phyloP scores from a whole-genome alignment of 768 basidiomycete genomes.

The Pholiota conissans region DNA sequence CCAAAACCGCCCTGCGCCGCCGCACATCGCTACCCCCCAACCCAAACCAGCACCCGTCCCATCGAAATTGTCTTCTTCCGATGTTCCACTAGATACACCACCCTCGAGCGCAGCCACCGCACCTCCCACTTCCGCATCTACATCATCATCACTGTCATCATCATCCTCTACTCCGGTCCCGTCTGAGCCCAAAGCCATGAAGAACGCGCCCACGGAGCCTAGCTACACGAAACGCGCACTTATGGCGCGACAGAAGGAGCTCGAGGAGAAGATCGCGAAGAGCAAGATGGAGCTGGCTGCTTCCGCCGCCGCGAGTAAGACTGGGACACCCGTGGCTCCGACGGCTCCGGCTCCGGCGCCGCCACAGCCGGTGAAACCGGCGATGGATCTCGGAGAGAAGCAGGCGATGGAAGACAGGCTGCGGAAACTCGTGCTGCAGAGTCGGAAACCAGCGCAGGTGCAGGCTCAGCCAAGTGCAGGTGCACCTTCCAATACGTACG shows the following conservation, averaged over 20 bases:
- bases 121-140: not conserved
- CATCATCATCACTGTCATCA: not conserved
- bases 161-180: conserved; percentile 20
- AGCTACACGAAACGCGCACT: conserved; percentile 38
- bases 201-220: conserved; percentile 37
- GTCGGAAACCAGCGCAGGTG: conserved; percentile 25
- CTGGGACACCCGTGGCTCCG: not conserved
- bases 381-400: conserved; percentile 23
- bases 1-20: not conserved
- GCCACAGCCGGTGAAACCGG: conserved; percentile 5
- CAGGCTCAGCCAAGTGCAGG: conserved; percentile 1
- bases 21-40: not conserved
- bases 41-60: not conserved
- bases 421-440: conserved; percentile 39
- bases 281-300: conserved; percentile 35
- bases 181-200: conserved; percentile 39
- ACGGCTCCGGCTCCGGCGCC: not conserved
- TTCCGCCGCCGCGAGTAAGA: not conserved
- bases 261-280: conserved; percentile 41
- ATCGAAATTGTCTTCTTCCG: not conserved
- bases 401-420: conserved; percentile 43
- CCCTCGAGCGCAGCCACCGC: not conserved
- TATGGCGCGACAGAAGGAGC: conserved; percentile 41
- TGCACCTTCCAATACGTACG: too few species aligned
- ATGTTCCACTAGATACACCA: not conserved